These are phyloP conservation scores for Vigna nakashimae DNA, from an alignment of 306 rosid species.

Conservation along the genomic window DNA sequence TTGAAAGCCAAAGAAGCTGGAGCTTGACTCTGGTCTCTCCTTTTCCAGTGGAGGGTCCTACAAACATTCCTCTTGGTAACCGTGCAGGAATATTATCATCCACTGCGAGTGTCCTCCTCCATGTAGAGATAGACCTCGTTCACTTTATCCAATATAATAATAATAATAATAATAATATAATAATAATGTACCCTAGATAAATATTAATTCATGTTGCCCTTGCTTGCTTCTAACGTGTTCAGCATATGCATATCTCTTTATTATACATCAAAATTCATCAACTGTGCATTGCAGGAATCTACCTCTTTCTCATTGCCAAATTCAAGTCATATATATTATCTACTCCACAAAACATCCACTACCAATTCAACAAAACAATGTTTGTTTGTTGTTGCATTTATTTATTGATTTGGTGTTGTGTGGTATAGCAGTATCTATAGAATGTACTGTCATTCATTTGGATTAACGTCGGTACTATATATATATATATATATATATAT, in stretches of 20 bases:
- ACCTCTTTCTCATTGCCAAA: slow-evolving; percentile 44
- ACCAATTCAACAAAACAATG: not conserved
- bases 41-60: slow-evolving; percentile 59
- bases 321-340: slow-evolving; percentile 1
- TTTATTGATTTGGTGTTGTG: not conserved
- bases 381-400: not conserved
- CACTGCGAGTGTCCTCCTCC: slow-evolving; percentile 46
- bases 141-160: slow-evolving; percentile 19
- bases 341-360: slow-evolving; percentile 33
- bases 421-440: not conserved
- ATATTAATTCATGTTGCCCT: not conserved
- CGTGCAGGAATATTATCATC: slow-evolving; percentile 62
- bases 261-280: slow-evolving; percentile 5
- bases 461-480: slow-evolving; percentile 24
- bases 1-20: slow-evolving; percentile 55
- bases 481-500: not conserved
- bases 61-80: slow-evolving; percentile 74
- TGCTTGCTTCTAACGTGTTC: slow-evolving; percentile 36
- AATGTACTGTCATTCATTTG: slow-evolving; percentile 37
- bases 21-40: slow-evolving; percentile 42
- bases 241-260: slow-evolving; percentile 27
- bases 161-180: not conserved
- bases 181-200: not conserved
- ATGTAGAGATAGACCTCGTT: slow-evolving; percentile 27
- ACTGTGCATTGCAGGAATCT: slow-evolving; percentile 33